Evolutionary conservation across 1,139 yeast genomes (phyloP), one percentile per base, ranked within the genome.

Genomic region (Magnusiomyces ingens): DNA sequence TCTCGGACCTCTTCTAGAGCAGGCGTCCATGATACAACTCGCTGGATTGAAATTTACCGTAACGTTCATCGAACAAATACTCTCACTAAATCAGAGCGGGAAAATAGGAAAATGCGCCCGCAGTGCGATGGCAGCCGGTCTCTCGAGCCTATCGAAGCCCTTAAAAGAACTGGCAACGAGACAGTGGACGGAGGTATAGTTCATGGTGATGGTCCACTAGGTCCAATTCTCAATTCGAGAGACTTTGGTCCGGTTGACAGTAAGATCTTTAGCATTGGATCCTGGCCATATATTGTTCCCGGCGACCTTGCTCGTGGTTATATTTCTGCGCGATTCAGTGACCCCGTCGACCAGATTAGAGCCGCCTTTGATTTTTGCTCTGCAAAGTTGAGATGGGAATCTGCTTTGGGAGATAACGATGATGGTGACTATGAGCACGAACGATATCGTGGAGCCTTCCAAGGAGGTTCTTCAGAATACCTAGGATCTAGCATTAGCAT

Each of bases 41-140:
- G 59, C 29, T 80, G 82, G 82, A 72, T 79, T 42, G 78, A 77
- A 44, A 73, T 73, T 13, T 77, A 78, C 52, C 71, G 78, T 6
- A 91, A 85, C 54, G 71, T 91, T 52, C 82, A 85, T 64, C 77
- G 98, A 61, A 82, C 91, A 62, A 85, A 84, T 60, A 80, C 96
- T 0, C 71, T 90, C 48, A 79, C 87, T 1, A 74, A 82, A 3
- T 79, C 76, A 53, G 96, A 90, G 60, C 81, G 85, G 55, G 84
- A 81, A 55, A 73, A 76, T 13, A 76, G 98, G 58, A 82, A 86
- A 47, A 79, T 78, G 64, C 85, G 81, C 3, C 78, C 84, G n/a
- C 81, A 84, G 58, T 78, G 80, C 53, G 87, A 85, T 57, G 81
- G 85, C 1, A 75, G 79, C 36, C 67, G 84, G 42, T 79, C 85